Evolutionary conservation across 2,329 filamentous ascomycete genomes (phyloP), one percentile per base, ranked within the genome.

Genomic region (Penicillium psychrosexuale): DNA sequence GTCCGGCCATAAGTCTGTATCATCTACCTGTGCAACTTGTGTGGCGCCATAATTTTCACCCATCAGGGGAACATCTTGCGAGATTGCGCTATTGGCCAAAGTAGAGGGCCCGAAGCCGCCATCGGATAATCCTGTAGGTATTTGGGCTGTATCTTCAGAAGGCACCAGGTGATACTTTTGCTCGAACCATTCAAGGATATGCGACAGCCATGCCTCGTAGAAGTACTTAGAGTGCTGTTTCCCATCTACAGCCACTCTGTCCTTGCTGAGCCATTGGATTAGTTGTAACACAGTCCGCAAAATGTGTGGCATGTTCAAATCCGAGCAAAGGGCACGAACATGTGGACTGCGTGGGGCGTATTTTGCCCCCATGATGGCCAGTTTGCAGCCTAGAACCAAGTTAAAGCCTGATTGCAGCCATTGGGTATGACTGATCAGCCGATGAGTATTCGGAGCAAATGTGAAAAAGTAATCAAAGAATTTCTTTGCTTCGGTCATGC

Each of bases 301-400:
- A 17, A 48, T 3, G 8, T 33, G 27, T 17, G 34, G 46, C 46
- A 48, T 48, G n/a, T 48, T 31, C n/a, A 48, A 17, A 48, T 17
- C 36, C 8, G 46, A 48, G 46, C 40, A 45, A 12, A 45, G 17
- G 8, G 19, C 40, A 19, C 33, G 15, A 17, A 52, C 33, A 38
- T 37, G 39, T 31, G 17, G 39, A n/a, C 24, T 52, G 17, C 34
- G 49, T 15, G 31, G 33, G 31, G 39, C 49, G 38, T 45, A 52
- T 22, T 38, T 46, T 12, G 49, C 39, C 9, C 39, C 49, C 13
- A 33, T 46, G 15, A 52, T 33, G 22, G 40, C 49, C 27, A 52
- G 40, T 44, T 52, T 52, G 49, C 49, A 52, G 12, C 30, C 24
- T n/a, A 52, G n/a, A 24, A 52, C 49, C 39, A 52, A n/a, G 8